Percentiles rank a stretch among this genome's conserved stretches.
These are phyloP conservation scores for Helichrysum umbraculigerum DNA, from an alignment of 129 eudicot genomes.

Conservation along the genomic window DNA sequence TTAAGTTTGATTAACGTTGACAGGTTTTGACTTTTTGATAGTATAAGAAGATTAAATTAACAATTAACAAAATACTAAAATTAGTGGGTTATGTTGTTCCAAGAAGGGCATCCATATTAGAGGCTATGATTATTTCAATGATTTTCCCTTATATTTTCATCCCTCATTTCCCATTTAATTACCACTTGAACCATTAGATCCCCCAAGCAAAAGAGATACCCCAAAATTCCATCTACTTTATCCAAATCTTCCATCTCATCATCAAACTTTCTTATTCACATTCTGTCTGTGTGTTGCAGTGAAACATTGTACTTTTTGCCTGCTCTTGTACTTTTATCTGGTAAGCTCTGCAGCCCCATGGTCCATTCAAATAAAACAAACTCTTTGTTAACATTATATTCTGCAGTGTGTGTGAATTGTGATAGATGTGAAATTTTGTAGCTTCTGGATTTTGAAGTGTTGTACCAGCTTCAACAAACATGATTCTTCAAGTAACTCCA, in stretches of 20 bases:
- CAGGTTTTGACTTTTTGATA: constrained; percentile 17
- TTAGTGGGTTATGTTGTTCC: neutral
- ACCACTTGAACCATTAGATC: constrained; percentile 11
- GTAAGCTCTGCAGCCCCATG: constrained; percentile 17
- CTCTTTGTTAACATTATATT: neutral
- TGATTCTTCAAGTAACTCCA: constrained; percentile 36
- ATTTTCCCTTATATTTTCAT: neutral
- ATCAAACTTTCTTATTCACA: constrained; percentile 15
- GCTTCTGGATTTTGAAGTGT: neutral
- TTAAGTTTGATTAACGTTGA: neutral
- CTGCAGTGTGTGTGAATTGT: constrained; percentile 27
- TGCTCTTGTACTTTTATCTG: constrained; percentile 12
- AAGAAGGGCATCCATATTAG: constrained; percentile 3
- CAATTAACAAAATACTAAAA: too few species aligned
- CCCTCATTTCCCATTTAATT: constrained; percentile 5
- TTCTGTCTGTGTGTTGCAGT: constrained; percentile 12
- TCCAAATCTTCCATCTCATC: constrained; percentile 33
- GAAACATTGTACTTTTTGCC: constrained; percentile 14
- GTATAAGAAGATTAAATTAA: neutral
- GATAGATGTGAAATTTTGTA: constrained; percentile 9
- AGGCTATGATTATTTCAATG: constrained; percentile 25
- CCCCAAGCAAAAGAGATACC: neutral
- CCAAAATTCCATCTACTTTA: constrained; percentile 22
- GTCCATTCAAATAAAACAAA: constrained; percentile 1
- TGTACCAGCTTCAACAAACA: constrained; percentile 7